Evolutionary conservation across 148 eudicot species (phyloP).

Genomic region (Silene conica): DNA sequence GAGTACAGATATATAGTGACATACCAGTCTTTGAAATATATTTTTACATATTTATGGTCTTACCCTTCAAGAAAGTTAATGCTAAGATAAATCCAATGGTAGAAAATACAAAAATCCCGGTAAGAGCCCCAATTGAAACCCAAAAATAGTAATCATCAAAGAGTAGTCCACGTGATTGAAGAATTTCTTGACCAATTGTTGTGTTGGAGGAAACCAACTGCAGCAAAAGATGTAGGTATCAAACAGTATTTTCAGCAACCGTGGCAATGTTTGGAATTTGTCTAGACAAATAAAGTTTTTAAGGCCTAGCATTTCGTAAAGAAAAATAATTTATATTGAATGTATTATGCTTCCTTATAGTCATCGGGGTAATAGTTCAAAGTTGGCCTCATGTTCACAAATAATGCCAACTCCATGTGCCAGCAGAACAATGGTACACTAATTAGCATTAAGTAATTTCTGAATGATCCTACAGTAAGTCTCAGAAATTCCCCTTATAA

Average conservation of each 20-base stretch:
- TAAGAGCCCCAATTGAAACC: constrained; percentile 58
- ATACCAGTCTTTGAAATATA: not conserved
- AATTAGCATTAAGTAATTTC: not conserved
- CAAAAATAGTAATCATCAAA: constrained; percentile 46
- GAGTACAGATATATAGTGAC: not conserved
- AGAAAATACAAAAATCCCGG: constrained; percentile 48
- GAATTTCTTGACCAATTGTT: constrained; percentile 56
- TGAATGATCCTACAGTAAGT: not conserved
- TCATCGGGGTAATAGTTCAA: not conserved
- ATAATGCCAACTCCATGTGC: not conserved
- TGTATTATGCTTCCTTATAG: not conserved
- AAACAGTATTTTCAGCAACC: not conserved
- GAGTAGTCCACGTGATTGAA: constrained; percentile 51
- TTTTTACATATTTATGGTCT: constrained; percentile 11
- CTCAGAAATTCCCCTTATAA: not conserved
- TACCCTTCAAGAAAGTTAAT: constrained; percentile 57
- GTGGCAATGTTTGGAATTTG: too few relatives aligned
- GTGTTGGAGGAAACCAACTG: constrained; percentile 44
- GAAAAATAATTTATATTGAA: too few relatives aligned
- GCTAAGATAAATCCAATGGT: constrained; percentile 54
- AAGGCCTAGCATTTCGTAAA: too few relatives aligned
- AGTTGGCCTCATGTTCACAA: not conserved
- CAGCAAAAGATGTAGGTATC: constrained; percentile 1
- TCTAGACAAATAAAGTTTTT: too few relatives aligned
- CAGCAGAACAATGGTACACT: not conserved